Base-by-base conservation (phyloP, 306 rosid species). In the Echinosophora koreensis region DNA sequence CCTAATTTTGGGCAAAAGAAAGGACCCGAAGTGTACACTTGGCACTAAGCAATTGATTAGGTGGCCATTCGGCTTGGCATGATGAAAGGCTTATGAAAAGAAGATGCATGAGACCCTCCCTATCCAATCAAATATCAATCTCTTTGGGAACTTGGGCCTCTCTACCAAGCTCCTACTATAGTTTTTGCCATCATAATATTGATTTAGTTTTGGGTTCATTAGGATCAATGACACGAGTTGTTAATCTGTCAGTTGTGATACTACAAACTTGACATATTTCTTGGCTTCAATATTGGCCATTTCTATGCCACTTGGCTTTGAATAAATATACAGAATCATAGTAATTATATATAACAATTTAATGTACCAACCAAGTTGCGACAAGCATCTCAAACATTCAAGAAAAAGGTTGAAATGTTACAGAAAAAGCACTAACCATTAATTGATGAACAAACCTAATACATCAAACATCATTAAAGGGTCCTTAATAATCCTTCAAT, bases 101-200 rank as follows among this genome's bases (percentile, higher is more conserved):
- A 84, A 80, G 83, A 82, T 50, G 89, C 80, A 79, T 16, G 75
- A 83, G 89, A 83, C 89, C 94, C 93, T 82, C 89, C 74, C 75
- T 49, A 66, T 88, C 86, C 87, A 70, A 88, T 91, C 92, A 82
- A 83, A 44, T 66, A 81, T 86, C 88, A 79, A 94, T 94, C 97
- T 88, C 98, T 90, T 92, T 94, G 76, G 98, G 98, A 89, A 94
- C 93, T 94, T 92, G 98, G 97, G 97, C 90, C 91, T 90, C 93
- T 80, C 86, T 82, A 84, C 79, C 78, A 68, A 66, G n/a, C 81
- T 80, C 82, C 82, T 81, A 71, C 14, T 77, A 76, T 77, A 76
- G 57, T 54, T 74, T 71, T 76, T 47, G 68, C 73, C 49, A 78
- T 76, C 79, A 82, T 75, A 75, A 72, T 79, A 61, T 64, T 69